Base-by-base conservation (phyloP, 2,329 filamentous ascomycete species). In the Trichophaea hybrida region DNA sequence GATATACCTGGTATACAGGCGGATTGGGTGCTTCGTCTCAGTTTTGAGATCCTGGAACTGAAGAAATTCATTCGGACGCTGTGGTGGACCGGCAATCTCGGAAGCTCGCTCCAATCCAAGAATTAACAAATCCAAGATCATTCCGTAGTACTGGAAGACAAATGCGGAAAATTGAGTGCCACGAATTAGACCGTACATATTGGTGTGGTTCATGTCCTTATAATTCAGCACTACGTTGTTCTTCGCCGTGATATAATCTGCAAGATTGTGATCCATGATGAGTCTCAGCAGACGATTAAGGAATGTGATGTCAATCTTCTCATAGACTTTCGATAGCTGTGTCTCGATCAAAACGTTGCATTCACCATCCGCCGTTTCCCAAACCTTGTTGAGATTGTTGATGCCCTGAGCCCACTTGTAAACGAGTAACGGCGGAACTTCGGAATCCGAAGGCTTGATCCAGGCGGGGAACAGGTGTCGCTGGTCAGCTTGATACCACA, bases 401-500 rank as follows among this genome's bases (percentile, higher is more conserved):
- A 98, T 97, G 55, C 93, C 93, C 72, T 98, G 94, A 1, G 93
- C 90, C 94, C 94, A 98, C 73, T 98, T 98, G 78, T 98, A 98
- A 0, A 88, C 87, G 61, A 98, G 75, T 13, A 98, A 76, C 32
- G 93, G 93, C 1, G 94, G 93, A 0, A 98, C 93, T 72, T 98
- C 94, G 0, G 91, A 95, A 71, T 98, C 93, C 0, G 93, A 97
- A 6, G 93, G 93, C 76, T 98, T 98, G 75, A 98, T 96, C 93
- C 93, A 98, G 15, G 88, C 86, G 1, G 93, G 93, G 78, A 98
- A 98, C 49, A 98, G 78, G 71, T 97, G 90, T 57, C 93, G 84
- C 73, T 97, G 91, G 69, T 98, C 93, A 46, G 94, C 93, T 73
- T 98, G 93, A 70, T 98, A 98, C 93, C 94, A 98, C 7, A 98